phyloP scores from a whole-genome alignment of 306 rosid species.

The Abrus pulchellus region DNA sequence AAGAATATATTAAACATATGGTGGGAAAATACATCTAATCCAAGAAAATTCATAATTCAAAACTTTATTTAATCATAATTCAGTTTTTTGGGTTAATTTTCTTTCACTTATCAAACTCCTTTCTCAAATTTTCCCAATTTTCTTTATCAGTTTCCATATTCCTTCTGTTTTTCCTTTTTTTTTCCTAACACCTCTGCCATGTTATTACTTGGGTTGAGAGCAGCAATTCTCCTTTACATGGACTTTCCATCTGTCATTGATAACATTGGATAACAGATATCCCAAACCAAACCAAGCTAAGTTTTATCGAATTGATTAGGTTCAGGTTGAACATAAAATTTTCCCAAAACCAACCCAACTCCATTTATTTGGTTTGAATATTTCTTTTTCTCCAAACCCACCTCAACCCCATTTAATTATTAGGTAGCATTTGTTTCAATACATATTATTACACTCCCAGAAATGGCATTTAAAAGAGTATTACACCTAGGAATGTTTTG shows the following conservation, averaged over 20 bases:
- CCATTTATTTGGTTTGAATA: neutral
- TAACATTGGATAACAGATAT: neutral
- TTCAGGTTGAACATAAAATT: neutral
- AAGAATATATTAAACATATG: conserved; percentile 11
- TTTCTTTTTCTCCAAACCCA: neutral
- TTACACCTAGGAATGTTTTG: too few relatives aligned
- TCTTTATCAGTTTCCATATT: too few relatives aligned
- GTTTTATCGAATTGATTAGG: neutral
- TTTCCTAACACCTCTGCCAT: too few relatives aligned
- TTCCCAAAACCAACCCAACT: neutral
- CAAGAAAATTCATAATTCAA: conserved; percentile 26
- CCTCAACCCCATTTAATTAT: neutral
- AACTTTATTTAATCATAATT: conserved; percentile 25
- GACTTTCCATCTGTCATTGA: too few relatives aligned
- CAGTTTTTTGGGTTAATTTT: too few relatives aligned
- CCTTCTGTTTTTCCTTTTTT: too few relatives aligned
- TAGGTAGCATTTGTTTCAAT: neutral
- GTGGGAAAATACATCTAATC: conserved; percentile 25
- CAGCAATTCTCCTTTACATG: too few relatives aligned
- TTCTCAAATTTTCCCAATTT: too few relatives aligned
- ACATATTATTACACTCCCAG: neutral
- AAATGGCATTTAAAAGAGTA: too few relatives aligned
- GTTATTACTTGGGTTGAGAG: too few relatives aligned
- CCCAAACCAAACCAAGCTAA: neutral
- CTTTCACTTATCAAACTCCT: too few relatives aligned